Percentiles rank a stretch among this genome's conserved stretches.
phyloP scores from a whole-genome alignment of 2,329 filamentous ascomycete genomes.

The Aspergillus pseudoglaucus region DNA sequence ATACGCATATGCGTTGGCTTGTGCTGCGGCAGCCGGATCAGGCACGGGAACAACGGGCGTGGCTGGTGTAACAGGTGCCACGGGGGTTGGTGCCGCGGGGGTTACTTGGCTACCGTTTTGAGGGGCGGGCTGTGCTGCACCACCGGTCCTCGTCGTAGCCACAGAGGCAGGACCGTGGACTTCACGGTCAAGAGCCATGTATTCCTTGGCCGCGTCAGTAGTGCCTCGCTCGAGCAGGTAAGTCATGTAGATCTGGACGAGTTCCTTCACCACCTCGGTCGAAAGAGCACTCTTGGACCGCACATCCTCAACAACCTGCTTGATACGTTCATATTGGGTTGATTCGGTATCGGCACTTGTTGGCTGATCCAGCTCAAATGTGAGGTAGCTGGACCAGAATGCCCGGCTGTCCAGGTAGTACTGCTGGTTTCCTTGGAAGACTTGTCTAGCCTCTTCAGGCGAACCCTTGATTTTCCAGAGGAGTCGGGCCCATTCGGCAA shows the following conservation, averaged over 20 bases:
- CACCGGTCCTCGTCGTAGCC: constrained; percentile 24
- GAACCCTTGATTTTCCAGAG: constrained; percentile 83
- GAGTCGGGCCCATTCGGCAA: constrained; percentile 80
- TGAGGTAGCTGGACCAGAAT: constrained; percentile 86
- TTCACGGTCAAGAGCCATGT: constrained; percentile 73
- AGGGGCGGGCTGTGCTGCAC: constrained; percentile 13
- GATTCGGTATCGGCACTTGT: constrained; percentile 58
- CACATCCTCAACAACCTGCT: constrained; percentile 71
- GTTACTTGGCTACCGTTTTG: constrained; percentile 14
- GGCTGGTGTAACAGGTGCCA: constrained; percentile 1
- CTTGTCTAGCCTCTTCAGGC: constrained; percentile 69
- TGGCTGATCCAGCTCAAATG: constrained; percentile 82
- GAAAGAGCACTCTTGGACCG: constrained; percentile 66
- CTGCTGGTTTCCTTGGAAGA: constrained; percentile 75
- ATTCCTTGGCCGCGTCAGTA: constrained; percentile 79
- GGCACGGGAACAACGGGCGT: neutral
- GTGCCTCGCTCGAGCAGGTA: constrained; percentile 79
- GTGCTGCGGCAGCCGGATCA: constrained; percentile 11
- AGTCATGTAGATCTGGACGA: constrained; percentile 71
- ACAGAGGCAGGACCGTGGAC: constrained; percentile 62
- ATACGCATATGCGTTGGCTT: constrained; percentile 23
- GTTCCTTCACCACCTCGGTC: constrained; percentile 60
- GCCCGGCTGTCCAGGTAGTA: constrained; percentile 77
- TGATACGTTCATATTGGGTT: constrained; percentile 66
- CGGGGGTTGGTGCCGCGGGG: constrained; percentile 2